A percentile compares a stretch with the other conserved stretches of the same genome.
phyloP scores from a whole-genome alignment of 225 moss, liverwort and hornwort genomes.

The Pseudisothecium myosuroides region DNA sequence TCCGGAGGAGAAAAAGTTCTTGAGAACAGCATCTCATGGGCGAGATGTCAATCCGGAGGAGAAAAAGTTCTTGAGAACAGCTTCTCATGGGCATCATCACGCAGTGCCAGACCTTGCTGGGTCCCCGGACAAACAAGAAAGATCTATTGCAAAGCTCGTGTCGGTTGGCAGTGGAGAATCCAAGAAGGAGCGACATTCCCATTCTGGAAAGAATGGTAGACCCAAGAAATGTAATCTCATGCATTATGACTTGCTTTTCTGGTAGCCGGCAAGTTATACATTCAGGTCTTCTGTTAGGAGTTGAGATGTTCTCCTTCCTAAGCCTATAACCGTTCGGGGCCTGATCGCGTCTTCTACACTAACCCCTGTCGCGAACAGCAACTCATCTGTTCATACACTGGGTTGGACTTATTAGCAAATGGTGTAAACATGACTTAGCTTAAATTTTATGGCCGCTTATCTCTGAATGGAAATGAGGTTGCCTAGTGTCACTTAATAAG shows the following conservation, averaged over 20 bases:
- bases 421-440: background rate
- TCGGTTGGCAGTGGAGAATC: constrained; percentile 33
- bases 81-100: constrained; percentile 59
- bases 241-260: background rate
- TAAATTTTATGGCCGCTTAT: background rate
- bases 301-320: background rate
- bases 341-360: background rate
- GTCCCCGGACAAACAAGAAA: constrained; percentile 48
- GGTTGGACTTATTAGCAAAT: background rate
- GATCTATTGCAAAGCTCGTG: constrained; percentile 23
- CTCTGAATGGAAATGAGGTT: background rate
- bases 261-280: background rate
- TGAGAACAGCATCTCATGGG: constrained; percentile 68
- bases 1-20: constrained; percentile 56
- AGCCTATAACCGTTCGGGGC: background rate
- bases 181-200: constrained; percentile 73
- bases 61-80: constrained; percentile 59
- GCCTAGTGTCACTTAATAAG: background rate
- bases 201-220: constrained; percentile 85
- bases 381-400: background rate
- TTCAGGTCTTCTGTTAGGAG: background rate
- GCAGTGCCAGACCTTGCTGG: constrained; percentile 18
- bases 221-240: constrained; percentile 72
- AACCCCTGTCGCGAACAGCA: background rate
- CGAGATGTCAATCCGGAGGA: constrained; percentile 49